Base-by-base conservation (phyloP, 208 protist genomes). In the Acanthamoeba divionensis region DNA sequence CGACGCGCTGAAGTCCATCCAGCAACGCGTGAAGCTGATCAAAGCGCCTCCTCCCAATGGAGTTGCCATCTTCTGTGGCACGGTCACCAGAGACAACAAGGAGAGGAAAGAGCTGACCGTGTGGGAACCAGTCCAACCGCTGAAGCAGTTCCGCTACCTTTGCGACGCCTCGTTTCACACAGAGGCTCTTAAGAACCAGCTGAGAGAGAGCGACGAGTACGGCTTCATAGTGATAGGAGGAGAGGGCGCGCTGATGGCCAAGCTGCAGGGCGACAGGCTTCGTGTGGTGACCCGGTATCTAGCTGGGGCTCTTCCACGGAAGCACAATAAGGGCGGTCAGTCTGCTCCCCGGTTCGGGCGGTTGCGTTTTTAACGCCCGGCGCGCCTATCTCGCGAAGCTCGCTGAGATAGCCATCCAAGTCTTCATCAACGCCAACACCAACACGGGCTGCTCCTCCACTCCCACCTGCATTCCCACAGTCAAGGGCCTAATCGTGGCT, bases 281-380 rank as follows among this genome's bases (percentile, higher is more conserved):
- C 41, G 63, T 33, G 73, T 83, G 47, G 21, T 83, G 18, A 29
- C 41, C 33, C 44, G 50, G n/a, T 83, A 83, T 54, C 57, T 54
- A 18, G 50, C 47, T 29, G n/a, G n/a, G n/a, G 50, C 73, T 13
- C 73, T 83, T 10, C 73, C 73, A 45, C 57, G 63, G 73, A 83
- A 83, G 73, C 73, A 83, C 73, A 26, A 38, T 12, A 29, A 33
- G 31, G 73, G 73, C 73, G 73, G 73, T 83, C 73, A 83, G 73
- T 83, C 73, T 7, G 73, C 73, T 29, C 33, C 47, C 9, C 73
- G 73, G 3, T 83, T 83, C 73, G 41, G 18, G 13, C 60, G 73
- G 73, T 83, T 83, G 73, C 73, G 73, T 83, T 83, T 83, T 83
- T 83, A 83, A 83, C 73, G 73, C 73, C 33, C 36, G 73, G 73